Base-by-base conservation (phyloP, 768 basidiomycete genomes). In the Suillus bovinus region DNA sequence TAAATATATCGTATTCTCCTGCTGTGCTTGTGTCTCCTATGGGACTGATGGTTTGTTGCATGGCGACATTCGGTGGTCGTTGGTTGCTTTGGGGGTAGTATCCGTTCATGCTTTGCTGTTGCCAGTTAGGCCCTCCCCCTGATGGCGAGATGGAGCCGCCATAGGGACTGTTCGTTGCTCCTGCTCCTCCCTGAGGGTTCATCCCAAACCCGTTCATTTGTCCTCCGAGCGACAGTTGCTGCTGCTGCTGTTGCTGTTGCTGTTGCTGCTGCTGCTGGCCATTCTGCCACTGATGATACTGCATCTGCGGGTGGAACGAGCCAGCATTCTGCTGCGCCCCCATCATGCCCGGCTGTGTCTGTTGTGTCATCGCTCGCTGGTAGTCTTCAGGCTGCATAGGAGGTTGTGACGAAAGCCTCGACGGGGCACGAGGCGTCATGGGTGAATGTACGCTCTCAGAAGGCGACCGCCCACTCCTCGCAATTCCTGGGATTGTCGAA, bases 381-480 rank as follows among this genome's bases (percentile, higher is more conserved):
- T 72, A 76, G 41, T 79, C 77, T 41, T 75, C 77, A 50, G 84
- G 78, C 62, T 79, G 80, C 78, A 86, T 75, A 38, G 84, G 82
- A 58, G 84, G 79, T 34, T 80, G 77, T 29, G 75, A 74, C 54
- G 73, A 74, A 57, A 74, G 74, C 38, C 73, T 71, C 39, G 73
- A 74, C 2, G 74, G 72, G 5, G 73, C 70, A 47, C 77, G 74
- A 29, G 79, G 78, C 5, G 77, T 79, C 68, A 77, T 77, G 2
- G 80, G 80, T 2, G 80, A 82, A 60, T 78, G 77, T 3, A 78
- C 77, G 39, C 81, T 78, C 63, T 91, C 90, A 20, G 88, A 86
- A n/a, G 90, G 90, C 46, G 90, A 91, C 60, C 89, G 81, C 56
- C 85, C 83, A 66, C 86, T 90, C 67, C 90, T 80, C 24, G 90